A percentile compares a stretch with the other conserved stretches of the same genome.
Evolutionary conservation across 768 basidiomycete genomes (phyloP).

Genomic region (Leucocoprinus leucothites): DNA sequence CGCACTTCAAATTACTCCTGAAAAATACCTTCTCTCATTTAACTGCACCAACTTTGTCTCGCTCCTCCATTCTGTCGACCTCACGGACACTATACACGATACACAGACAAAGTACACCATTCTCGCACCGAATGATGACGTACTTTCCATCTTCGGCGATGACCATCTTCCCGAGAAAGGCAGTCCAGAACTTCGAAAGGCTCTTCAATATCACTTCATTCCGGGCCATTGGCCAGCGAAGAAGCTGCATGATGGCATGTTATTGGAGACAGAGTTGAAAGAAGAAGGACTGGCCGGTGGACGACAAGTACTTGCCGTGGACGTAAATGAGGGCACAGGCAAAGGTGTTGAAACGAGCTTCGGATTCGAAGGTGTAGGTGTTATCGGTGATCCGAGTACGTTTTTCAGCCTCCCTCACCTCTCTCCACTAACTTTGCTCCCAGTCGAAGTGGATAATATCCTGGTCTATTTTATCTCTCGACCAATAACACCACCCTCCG

Average conservation of each 20-base stretch:
- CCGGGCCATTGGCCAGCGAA: constrained; percentile 72
- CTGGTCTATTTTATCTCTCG: constrained; percentile 88
- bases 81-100: constrained; percentile 68
- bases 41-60: constrained; percentile 92
- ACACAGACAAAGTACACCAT: constrained; percentile 77
- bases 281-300: constrained; percentile 68
- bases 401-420: constrained; percentile 6
- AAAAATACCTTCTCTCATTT: constrained; percentile 90
- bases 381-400: constrained; percentile 76
- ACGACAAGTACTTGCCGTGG: constrained; percentile 68
- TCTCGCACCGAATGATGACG: constrained; percentile 87
- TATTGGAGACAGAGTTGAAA: constrained; percentile 76
- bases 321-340: constrained; percentile 46
- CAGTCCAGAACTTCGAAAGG: constrained; percentile 63
- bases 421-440: background rate
- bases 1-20: constrained; percentile 80
- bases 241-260: constrained; percentile 68
- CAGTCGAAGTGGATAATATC: constrained; percentile 74
- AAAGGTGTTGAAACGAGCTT: constrained; percentile 50
- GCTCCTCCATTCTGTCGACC: constrained; percentile 78
- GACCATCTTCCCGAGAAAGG: constrained; percentile 61
- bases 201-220: constrained; percentile 89
- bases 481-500: constrained; percentile 78
- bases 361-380: constrained; percentile 79
- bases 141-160: constrained; percentile 56